A percentile compares a stretch with the other conserved stretches of the same genome.
phyloP scores from a whole-genome alignment of 768 basidiomycete species.

The Termitomyces sp. region DNA sequence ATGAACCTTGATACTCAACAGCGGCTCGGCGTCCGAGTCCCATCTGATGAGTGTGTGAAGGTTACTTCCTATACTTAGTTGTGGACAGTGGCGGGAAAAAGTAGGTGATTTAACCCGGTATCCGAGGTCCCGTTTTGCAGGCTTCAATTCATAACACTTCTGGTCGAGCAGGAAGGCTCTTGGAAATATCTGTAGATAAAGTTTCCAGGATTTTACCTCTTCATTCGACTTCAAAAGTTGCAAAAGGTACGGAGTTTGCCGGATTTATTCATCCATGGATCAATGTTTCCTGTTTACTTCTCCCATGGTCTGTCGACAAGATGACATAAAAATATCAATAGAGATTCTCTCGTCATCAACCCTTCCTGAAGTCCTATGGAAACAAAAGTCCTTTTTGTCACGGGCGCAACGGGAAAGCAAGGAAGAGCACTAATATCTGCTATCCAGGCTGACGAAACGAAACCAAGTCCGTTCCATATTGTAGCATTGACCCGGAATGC shows the following conservation, averaged over 20 bases:
- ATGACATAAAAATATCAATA: not conserved
- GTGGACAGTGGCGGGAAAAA: not conserved
- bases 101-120: not conserved
- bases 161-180: not conserved
- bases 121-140: not conserved
- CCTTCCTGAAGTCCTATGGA: not conserved
- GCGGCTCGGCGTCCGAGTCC: not conserved
- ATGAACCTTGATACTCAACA: not conserved
- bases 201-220: not conserved
- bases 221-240: not conserved
- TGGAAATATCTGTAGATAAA: not conserved
- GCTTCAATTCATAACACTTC: not conserved
- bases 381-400: slow-evolving; percentile 23
- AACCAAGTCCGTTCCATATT: slow-evolving; percentile 21
- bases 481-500: slow-evolving; percentile 31
- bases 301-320: not conserved
- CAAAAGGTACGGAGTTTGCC: not conserved
- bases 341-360: not conserved
- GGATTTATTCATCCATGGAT: not conserved
- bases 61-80: not conserved
- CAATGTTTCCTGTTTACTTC: not conserved
- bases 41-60: not conserved
- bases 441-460: slow-evolving; percentile 1
- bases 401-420: slow-evolving; percentile 33
- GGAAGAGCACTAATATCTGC: slow-evolving; percentile 26